These are phyloP conservation scores for Botrytis elliptica DNA, from an alignment of 2,329 filamentous ascomycete species.

Conservation along the genomic window DNA sequence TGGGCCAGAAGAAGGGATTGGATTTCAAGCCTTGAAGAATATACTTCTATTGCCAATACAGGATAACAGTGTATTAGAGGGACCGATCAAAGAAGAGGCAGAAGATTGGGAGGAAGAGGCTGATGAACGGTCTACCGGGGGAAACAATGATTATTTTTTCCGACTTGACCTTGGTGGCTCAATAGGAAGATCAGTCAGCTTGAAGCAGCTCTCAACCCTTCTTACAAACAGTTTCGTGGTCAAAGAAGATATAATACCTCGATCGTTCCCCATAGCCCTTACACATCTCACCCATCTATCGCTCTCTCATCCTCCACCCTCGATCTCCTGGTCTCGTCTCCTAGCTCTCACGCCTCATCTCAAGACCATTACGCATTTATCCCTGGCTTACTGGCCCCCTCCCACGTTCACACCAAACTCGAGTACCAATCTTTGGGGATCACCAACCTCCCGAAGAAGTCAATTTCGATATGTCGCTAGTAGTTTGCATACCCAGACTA, in stretches of 20 bases:
- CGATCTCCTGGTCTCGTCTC: conserved; percentile 58
- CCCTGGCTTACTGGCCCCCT: conserved; percentile 61
- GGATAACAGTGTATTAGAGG: neutral
- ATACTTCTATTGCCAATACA: conserved; percentile 43
- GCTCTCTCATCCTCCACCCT: conserved; percentile 45
- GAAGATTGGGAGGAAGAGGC: conserved; percentile 32
- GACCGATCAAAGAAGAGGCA: conserved; percentile 14
- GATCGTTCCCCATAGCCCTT: conserved; percentile 38
- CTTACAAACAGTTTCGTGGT: conserved; percentile 17
- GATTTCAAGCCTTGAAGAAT: conserved; percentile 50
- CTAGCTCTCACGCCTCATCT: conserved; percentile 53
- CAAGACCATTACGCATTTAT: conserved; percentile 57
- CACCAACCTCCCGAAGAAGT: conserved; percentile 41
- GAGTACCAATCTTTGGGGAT: conserved; percentile 48
- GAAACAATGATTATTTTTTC: conserved; percentile 48
- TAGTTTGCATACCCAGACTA: conserved; percentile 55
- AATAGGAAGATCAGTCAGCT: conserved; percentile 49
- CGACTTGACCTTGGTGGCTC: conserved; percentile 56
- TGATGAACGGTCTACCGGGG: conserved; percentile 17
- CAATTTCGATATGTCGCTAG: conserved; percentile 54
- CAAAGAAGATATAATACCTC: conserved; percentile 23
- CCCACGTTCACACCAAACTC: conserved; percentile 58
- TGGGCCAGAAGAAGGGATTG: conserved; percentile 47
- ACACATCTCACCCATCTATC: conserved; percentile 61
- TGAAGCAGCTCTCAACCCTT: conserved; percentile 49